A percentile compares a stretch with the other conserved stretches of the same genome.
phyloP scores from a whole-genome alignment of 2,329 filamentous ascomycete genomes.

The Fusarium albidum region DNA sequence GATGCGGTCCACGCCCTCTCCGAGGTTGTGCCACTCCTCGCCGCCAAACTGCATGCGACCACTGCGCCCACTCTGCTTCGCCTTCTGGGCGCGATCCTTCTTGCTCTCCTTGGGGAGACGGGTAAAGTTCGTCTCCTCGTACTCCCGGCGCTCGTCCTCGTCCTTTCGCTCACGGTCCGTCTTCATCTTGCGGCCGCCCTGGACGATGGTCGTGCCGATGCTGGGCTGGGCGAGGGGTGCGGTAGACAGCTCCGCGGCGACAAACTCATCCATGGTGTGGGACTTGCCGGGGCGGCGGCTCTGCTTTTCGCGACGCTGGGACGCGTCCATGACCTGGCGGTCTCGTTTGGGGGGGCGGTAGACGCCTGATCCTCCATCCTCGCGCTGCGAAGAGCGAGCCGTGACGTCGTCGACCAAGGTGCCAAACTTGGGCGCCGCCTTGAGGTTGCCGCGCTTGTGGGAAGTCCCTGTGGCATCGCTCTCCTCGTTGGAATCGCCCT shows the following conservation, averaged over 20 bases:
- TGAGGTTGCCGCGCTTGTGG: slow-evolving; percentile 36
- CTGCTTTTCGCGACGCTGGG: slow-evolving; percentile 65
- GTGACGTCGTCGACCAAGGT: slow-evolving; percentile 46
- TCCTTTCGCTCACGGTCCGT: slow-evolving; percentile 77
- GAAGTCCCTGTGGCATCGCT: slow-evolving; percentile 43
- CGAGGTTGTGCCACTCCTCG: slow-evolving; percentile 90
- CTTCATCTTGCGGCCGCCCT: slow-evolving; percentile 81
- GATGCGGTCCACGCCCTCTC: slow-evolving; percentile 87
- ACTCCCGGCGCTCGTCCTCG: slow-evolving; percentile 81
- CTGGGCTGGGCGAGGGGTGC: slow-evolving; percentile 87
- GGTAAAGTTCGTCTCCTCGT: slow-evolving; percentile 93
- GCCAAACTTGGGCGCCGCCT: slow-evolving; percentile 46
- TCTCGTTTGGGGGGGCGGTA: slow-evolving; percentile 91
- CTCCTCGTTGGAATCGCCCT: slow-evolving; percentile 49
- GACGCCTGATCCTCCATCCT: slow-evolving; percentile 67
- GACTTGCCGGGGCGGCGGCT: slow-evolving; percentile 75
- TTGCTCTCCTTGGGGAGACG: slow-evolving; percentile 87
- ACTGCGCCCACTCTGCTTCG: slow-evolving; percentile 57
- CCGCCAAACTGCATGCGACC: slow-evolving; percentile 79
- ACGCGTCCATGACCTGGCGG: slow-evolving; percentile 82
- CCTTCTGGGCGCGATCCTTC: slow-evolving; percentile 78
- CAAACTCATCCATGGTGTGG: slow-evolving; percentile 89
- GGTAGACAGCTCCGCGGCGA: slow-evolving; percentile 81
- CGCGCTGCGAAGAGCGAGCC: slow-evolving; percentile 37
- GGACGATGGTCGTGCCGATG: slow-evolving; percentile 88